A percentile compares a stretch with the other conserved stretches of the same genome.
Evolutionary conservation across 495 filamentous ascomycete species (phyloP).

Genomic region (Neurospora sp.): DNA sequence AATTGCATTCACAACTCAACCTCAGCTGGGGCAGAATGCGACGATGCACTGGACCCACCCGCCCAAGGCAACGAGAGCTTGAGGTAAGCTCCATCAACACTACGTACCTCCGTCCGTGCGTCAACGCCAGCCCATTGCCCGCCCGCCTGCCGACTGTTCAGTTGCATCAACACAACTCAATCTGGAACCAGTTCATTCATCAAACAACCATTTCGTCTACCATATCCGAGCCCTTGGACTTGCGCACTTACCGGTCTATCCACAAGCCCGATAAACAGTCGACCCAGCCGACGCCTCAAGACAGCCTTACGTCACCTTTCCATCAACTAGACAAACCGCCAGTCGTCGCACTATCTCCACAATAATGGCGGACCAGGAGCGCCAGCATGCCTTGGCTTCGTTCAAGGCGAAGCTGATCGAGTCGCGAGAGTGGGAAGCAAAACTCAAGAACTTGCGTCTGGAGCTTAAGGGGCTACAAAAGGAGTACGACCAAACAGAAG

Average conservation of each 20-base stretch:
- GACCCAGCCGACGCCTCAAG: neutral
- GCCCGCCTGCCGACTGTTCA: neutral
- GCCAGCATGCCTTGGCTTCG: constrained; percentile 71
- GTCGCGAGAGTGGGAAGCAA: constrained; percentile 96
- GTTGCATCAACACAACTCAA: neutral
- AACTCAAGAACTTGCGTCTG: constrained; percentile 80
- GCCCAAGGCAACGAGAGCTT: constrained; percentile 13
- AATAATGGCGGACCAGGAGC: constrained; percentile 48
- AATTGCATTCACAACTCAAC: neutral
- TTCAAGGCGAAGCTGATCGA: constrained; percentile 92
- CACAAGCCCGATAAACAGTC: neutral
- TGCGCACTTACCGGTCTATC: neutral
- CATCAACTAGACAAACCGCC: neutral
- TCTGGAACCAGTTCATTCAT: neutral
- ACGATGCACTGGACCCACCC: neutral
- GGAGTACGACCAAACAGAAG: constrained; percentile 93
- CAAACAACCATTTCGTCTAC: neutral
- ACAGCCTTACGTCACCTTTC: neutral
- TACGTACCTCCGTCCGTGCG: neutral
- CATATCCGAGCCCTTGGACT: neutral
- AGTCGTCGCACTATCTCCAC: neutral
- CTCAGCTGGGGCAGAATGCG: neutral
- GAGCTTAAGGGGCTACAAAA: constrained; percentile 93
- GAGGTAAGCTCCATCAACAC: constrained; percentile 11
- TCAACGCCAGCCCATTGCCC: neutral